A percentile compares a stretch with the other conserved stretches of the same genome.
phyloP scores from a whole-genome alignment of 345 rosid species.

The Pistacia vera region DNA sequence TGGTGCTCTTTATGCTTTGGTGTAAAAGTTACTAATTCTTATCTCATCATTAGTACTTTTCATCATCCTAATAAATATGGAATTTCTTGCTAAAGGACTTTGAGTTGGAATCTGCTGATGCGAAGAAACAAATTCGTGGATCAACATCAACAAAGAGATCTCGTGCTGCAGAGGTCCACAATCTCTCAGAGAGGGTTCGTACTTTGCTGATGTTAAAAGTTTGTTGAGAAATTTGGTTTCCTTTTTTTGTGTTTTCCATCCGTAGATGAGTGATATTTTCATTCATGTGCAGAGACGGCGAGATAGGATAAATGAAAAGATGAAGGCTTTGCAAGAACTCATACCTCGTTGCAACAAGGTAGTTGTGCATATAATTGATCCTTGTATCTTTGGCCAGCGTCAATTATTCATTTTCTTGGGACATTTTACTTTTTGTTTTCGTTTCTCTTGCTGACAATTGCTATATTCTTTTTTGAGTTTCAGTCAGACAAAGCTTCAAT shows the following conservation, averaged over 20 bases:
- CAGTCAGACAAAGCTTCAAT: slow-evolving; percentile 69
- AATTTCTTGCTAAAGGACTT: slow-evolving; percentile 41
- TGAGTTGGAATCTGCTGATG: slow-evolving; percentile 58
- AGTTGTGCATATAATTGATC: background rate
- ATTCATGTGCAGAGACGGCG: slow-evolving; percentile 53
- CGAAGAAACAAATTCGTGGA: slow-evolving; percentile 56
- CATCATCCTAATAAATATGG: background rate
- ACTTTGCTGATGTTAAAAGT: background rate
- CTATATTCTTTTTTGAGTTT: background rate
- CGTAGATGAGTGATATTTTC: slow-evolving; percentile 1
- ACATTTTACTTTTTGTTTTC: background rate
- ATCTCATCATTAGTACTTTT: background rate
- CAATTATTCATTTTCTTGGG: background rate
- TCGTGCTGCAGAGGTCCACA: slow-evolving; percentile 96
- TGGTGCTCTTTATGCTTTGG: background rate
- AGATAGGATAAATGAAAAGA: slow-evolving; percentile 62
- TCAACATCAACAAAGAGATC: slow-evolving; percentile 71
- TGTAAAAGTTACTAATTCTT: background rate
- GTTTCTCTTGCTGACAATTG: background rate
- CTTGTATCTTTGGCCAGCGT: background rate
- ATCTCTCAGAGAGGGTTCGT: slow-evolving; percentile 93
- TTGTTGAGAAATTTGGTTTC: slow-evolving; percentile 4
- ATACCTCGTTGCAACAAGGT: slow-evolving; percentile 59
- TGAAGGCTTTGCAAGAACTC: slow-evolving; percentile 71
- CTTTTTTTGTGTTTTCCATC: background rate